phyloP scores from a whole-genome alignment of 1,284 basidiomycete species.

The Ganoderma multipileum region DNA sequence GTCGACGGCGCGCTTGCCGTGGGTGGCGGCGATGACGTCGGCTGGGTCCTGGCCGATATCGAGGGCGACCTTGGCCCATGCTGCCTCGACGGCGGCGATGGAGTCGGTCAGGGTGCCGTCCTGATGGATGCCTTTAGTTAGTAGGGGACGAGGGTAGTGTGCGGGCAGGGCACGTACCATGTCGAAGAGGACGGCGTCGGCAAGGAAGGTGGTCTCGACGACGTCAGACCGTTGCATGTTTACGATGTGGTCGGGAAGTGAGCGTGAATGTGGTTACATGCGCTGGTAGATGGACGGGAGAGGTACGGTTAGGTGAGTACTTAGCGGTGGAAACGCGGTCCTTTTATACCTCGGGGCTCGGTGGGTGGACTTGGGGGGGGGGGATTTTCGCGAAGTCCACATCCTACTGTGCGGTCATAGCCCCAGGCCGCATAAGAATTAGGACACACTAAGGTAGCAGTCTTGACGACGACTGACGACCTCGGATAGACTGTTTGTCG shows the following conservation, averaged over 20 bases:
- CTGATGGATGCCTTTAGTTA: slow-evolving; percentile 50
- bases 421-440: background rate
- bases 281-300: background rate
- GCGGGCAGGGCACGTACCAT: slow-evolving; percentile 55
- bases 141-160: slow-evolving; percentile 33
- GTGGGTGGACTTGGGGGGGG: background rate
- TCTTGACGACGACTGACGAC: background rate
- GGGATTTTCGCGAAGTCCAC: background rate
- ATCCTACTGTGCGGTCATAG: background rate
- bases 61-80: slow-evolving; percentile 77
- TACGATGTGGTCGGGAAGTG: background rate
- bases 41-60: slow-evolving; percentile 72
- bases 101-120: slow-evolving; percentile 80
- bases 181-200: slow-evolving; percentile 75
- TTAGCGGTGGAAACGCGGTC: background rate
- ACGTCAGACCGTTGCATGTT: slow-evolving; percentile 34
- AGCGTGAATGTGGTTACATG: slow-evolving; percentile 6
- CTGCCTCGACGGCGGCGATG: slow-evolving; percentile 79
- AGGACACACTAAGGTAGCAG: background rate
- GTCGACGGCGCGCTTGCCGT: slow-evolving; percentile 50
- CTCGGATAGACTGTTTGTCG: too few species aligned
- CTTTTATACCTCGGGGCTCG: background rate
- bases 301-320: background rate
- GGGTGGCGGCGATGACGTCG: slow-evolving; percentile 52
- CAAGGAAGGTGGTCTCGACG: slow-evolving; percentile 47